Percentiles rank a stretch among this genome's conserved stretches.
Evolutionary conservation across 2,329 filamentous ascomycete species (phyloP).

Genomic region (Aspergillus ibericus): DNA sequence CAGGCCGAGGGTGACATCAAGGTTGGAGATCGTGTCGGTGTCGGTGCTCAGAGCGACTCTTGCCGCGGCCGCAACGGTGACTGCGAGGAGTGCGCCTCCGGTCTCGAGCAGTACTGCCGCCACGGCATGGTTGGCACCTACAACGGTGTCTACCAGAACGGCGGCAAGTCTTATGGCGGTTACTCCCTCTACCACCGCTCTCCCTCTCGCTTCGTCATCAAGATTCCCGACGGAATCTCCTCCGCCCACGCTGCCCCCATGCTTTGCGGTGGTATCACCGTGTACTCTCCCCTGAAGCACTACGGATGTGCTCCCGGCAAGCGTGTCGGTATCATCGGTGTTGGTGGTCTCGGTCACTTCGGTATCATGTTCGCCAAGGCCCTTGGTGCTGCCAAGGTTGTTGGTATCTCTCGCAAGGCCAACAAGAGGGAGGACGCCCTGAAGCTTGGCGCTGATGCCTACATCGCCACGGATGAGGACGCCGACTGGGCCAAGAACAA

Average conservation of each 20-base stretch:
- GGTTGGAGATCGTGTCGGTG: slow-evolving; percentile 47
- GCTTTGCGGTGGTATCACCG: slow-evolving; percentile 21
- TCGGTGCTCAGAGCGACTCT: slow-evolving; percentile 60
- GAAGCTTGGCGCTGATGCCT: slow-evolving; percentile 56
- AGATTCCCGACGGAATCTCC: slow-evolving; percentile 32
- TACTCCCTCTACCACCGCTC: slow-evolving; percentile 58
- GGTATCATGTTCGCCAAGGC: slow-evolving; percentile 21
- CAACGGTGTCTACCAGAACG: slow-evolving; percentile 43
- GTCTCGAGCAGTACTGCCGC: slow-evolving; percentile 36
- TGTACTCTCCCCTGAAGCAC: slow-evolving; percentile 19
- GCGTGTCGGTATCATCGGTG: slow-evolving; percentile 15
- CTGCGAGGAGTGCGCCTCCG: slow-evolving; percentile 54
- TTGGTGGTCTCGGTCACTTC: slow-evolving; percentile 18
- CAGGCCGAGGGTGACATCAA: slow-evolving; percentile 34
- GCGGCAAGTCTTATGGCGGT: slow-evolving; percentile 67
- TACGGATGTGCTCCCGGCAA: slow-evolving; percentile 19
- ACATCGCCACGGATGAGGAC: slow-evolving; percentile 58
- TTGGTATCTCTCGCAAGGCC: slow-evolving; percentile 54
- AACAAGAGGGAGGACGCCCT: slow-evolving; percentile 55
- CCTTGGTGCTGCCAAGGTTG: slow-evolving; percentile 49
- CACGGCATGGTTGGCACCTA: slow-evolving; percentile 31
- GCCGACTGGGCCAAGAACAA: slow-evolving; percentile 53
- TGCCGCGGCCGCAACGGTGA: slow-evolving; percentile 48
- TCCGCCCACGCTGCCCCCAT: slow-evolving; percentile 18
- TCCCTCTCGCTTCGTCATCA: slow-evolving; percentile 59